Percentiles rank a stretch among this genome's conserved stretches.
phyloP scores from a whole-genome alignment of 208 protist genomes.

The Phytomonas sp. region DNA sequence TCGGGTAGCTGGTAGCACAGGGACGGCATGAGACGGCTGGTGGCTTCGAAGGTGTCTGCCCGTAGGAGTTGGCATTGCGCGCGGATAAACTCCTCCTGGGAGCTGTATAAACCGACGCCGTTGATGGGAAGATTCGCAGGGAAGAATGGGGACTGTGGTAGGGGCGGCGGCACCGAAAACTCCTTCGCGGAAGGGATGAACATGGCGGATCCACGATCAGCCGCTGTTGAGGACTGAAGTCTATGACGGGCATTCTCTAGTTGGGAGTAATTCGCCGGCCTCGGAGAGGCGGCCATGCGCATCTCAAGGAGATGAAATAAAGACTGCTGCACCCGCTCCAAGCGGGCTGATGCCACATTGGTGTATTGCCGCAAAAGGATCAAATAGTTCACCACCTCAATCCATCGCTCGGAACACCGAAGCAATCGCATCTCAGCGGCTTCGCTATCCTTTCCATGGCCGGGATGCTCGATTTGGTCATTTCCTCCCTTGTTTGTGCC shows the following conservation, averaged over 20 bases:
- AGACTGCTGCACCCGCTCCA: conserved; percentile 13
- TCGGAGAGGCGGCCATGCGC: neutral
- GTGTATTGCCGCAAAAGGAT: conserved; percentile 55
- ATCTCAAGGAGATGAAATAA: conserved; percentile 20
- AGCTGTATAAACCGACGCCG: conserved; percentile 27
- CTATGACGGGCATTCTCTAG: neutral
- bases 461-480: neutral
- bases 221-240: neutral
- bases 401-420: conserved; percentile 25
- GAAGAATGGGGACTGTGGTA: conserved; percentile 48
- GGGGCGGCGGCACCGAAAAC: conserved; percentile 42
- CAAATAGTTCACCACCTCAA: conserved; percentile 59
- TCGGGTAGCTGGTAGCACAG: conserved; percentile 29
- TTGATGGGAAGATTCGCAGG: conserved; percentile 65
- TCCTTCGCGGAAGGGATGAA: conserved; percentile 61
- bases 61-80: conserved; percentile 72
- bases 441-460: neutral
- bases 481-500: neutral
- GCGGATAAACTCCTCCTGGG: conserved; percentile 49
- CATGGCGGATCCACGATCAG: neutral
- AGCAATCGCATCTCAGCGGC: conserved; percentile 9
- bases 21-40: conserved; percentile 21
- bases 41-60: conserved; percentile 83
- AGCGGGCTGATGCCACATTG: conserved; percentile 4
- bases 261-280: neutral